Percentiles rank a stretch among this genome's conserved stretches.
Conservation (phyloP, 768 basidiomycete species). For the Galerina marginata region DNA sequence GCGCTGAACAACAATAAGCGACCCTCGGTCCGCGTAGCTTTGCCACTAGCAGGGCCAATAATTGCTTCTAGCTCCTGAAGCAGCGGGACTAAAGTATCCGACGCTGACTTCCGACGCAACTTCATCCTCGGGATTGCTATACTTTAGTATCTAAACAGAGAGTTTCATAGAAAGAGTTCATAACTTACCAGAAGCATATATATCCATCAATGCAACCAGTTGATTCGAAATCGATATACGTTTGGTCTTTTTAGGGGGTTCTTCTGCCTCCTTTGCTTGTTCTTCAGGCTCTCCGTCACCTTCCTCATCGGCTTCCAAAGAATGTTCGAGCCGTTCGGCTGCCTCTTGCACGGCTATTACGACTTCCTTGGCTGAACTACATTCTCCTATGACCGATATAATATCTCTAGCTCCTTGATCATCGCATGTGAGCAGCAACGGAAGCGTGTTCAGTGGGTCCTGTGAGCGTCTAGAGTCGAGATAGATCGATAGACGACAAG, state of each 20-base stretch:
- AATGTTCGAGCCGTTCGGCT: slow-evolving; percentile 40
- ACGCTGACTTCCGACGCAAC: slow-evolving; percentile 45
- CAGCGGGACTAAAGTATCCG: slow-evolving; percentile 48
- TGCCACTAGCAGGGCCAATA: slow-evolving; percentile 30
- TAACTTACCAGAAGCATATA: slow-evolving; percentile 45
- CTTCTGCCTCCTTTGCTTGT: neutral
- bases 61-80: slow-evolving; percentile 41
- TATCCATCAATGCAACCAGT: slow-evolving; percentile 40
- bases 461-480: neutral
- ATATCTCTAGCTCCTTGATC: slow-evolving; percentile 46
- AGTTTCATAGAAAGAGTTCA: neutral
- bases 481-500: neutral
- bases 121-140: slow-evolving; percentile 53
- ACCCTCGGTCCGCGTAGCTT: slow-evolving; percentile 35
- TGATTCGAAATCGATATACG: slow-evolving; percentile 33
- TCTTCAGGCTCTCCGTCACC: slow-evolving; percentile 27
- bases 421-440: slow-evolving; percentile 41
- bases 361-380: slow-evolving; percentile 50
- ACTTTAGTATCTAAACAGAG: slow-evolving; percentile 5
- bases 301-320: slow-evolving; percentile 32
- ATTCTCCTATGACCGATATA: slow-evolving; percentile 44
- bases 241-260: slow-evolving; percentile 15
- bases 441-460: slow-evolving; percentile 50
- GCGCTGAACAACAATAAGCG: slow-evolving; percentile 34
- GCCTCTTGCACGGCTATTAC: slow-evolving; percentile 53